Evolutionary conservation across 768 basidiomycete species (phyloP).

Genomic region (Suillus hirtellus): DNA sequence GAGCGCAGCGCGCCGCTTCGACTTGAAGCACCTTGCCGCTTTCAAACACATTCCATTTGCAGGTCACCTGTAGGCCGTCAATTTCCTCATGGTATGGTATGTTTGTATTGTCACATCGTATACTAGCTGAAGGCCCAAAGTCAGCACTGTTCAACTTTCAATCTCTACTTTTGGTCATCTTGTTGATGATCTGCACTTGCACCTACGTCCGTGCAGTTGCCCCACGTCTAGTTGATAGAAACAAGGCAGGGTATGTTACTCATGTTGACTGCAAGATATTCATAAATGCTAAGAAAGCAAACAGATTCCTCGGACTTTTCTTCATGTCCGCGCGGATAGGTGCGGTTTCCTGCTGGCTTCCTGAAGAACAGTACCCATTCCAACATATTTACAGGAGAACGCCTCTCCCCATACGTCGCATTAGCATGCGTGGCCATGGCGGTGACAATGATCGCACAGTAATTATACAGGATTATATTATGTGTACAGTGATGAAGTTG

Average conservation of each 20-base stretch:
- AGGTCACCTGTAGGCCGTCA: not conserved
- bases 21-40: not conserved
- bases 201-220: conserved; percentile 91
- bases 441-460: conserved; percentile 58
- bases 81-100: conserved; percentile 4
- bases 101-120: too few relatives aligned
- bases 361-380: conserved; percentile 3
- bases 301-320: conserved; percentile 86
- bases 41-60: not conserved
- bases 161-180: conserved; percentile 89
- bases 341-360: conserved; percentile 35
- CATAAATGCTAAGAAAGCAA: conserved; percentile 5
- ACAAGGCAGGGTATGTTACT: conserved; percentile 82
- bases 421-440: conserved; percentile 95
- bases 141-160: conserved; percentile 99
- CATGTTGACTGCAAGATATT: conserved; percentile 2
- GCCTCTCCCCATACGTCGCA: conserved; percentile 94
- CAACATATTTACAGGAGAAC: conserved; percentile 63
- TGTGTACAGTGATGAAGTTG: conserved; percentile 46
- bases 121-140: conserved; percentile 33
- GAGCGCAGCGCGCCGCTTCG: too few relatives aligned
- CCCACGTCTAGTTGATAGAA: conserved; percentile 87
- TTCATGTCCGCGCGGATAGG: conserved; percentile 97
- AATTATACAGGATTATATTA: conserved; percentile 14
- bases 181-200: conserved; percentile 95